Conservation (phyloP, 2,329 filamentous ascomycete genomes). For the Fusarium drepaniforme region DNA sequence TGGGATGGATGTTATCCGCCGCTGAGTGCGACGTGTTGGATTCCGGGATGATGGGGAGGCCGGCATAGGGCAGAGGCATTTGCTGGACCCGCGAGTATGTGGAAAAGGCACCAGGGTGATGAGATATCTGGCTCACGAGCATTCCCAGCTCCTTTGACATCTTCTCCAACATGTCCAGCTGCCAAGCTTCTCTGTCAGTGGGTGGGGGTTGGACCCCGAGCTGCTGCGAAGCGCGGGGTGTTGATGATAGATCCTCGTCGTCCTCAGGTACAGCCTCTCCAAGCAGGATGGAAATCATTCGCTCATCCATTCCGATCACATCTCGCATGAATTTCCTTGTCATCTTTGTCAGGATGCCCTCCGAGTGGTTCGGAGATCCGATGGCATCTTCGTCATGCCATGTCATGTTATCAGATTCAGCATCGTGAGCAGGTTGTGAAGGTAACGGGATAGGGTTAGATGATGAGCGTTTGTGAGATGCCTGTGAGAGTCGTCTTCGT, state of each 20-base stretch:
- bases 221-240: conserved; percentile 57
- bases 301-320: conserved; percentile 91
- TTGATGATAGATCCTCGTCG: conserved; percentile 60
- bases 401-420: conserved; percentile 57
- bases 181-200: conserved; percentile 68
- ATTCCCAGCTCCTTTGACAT: conserved; percentile 89
- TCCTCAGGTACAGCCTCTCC: conserved; percentile 78
- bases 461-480: conserved; percentile 53
- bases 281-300: conserved; percentile 85
- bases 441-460: conserved; percentile 44
- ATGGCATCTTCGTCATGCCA: conserved; percentile 66
- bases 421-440: conserved; percentile 44
- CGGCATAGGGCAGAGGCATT: conserved; percentile 80
- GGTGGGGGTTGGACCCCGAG: conserved; percentile 46
- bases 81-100: conserved; percentile 78
- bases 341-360: conserved; percentile 83
- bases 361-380: conserved; percentile 62
- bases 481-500: conserved; percentile 73
- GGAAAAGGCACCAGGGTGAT: conserved; percentile 88
- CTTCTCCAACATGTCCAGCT: conserved; percentile 82
- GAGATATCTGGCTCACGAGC: conserved; percentile 83
- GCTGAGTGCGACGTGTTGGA: conserved; percentile 50
- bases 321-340: conserved; percentile 90
- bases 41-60: conserved; percentile 75
- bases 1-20: conserved; percentile 41